A percentile compares a stretch with the other conserved stretches of the same genome.
Evolutionary conservation across 371 early-diverging fungal genomes (phyloP).

Genomic region (Rhizopus stolonifer): DNA sequence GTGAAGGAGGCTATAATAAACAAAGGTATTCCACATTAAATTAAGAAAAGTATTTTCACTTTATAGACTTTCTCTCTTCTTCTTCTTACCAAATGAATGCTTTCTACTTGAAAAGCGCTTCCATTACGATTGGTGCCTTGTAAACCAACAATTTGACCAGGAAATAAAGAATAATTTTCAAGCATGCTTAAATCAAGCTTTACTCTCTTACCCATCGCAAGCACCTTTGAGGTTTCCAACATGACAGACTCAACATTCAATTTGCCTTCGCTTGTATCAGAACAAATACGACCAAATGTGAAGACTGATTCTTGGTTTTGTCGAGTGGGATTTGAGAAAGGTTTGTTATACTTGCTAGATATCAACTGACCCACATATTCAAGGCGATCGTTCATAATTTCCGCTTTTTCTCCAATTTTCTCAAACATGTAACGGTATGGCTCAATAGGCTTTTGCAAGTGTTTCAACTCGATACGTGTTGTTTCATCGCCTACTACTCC

Average conservation of each 20-base stretch:
- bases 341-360: conserved; percentile 42
- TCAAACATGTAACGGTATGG: conserved; percentile 91
- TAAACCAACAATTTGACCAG: conserved; percentile 68
- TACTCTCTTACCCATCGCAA: conserved; percentile 75
- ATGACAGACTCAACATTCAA: conserved; percentile 69
- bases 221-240: conserved; percentile 72
- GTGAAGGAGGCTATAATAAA: conserved; percentile 35
- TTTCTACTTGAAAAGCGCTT: conserved; percentile 21
- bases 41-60: too few relatives aligned
- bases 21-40: too few relatives aligned
- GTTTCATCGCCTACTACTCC: neutral
- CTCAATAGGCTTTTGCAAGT: conserved; percentile 50
- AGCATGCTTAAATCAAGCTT: conserved; percentile 57
- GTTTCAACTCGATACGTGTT: conserved; percentile 15
- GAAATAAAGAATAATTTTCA: conserved; percentile 63
- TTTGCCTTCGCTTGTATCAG: conserved; percentile 62
- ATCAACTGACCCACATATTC: conserved; percentile 64
- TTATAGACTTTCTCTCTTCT: too few relatives aligned
- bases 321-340: conserved; percentile 63
- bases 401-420: conserved; percentile 69
- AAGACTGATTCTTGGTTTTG: conserved; percentile 43
- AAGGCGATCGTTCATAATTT: conserved; percentile 70
- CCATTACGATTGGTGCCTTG: conserved; percentile 41
- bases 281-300: conserved; percentile 71
- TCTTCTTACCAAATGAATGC: conserved; percentile 25